phyloP scores from a whole-genome alignment of 768 basidiomycete genomes.

The Pisolithus marmoratus region DNA sequence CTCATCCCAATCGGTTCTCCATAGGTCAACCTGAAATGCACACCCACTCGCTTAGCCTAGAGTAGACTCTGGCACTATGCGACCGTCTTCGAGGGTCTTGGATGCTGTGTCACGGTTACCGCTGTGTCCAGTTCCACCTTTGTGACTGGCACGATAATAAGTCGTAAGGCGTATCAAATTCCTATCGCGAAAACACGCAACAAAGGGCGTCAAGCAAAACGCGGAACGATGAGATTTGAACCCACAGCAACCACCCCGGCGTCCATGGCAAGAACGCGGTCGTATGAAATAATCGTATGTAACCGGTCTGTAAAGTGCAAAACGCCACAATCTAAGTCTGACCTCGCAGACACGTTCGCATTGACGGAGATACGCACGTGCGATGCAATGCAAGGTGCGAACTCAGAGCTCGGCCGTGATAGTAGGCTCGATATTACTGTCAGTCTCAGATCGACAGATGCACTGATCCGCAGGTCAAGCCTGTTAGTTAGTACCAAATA shows the following conservation, averaged over 20 bases:
- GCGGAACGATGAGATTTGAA: not conserved
- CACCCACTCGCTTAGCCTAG: conserved; percentile 51
- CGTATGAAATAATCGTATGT: too few relatives aligned
- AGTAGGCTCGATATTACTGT: conserved; percentile 46
- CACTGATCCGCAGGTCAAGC: conserved; percentile 16
- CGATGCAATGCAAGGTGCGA: conserved; percentile 49
- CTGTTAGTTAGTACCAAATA: conserved; percentile 24
- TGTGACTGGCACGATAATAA: conserved; percentile 45
- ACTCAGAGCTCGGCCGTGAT: conserved; percentile 38
- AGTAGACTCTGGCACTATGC: conserved; percentile 63
- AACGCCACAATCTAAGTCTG: conserved; percentile 44
- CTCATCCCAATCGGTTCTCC: conserved; percentile 4
- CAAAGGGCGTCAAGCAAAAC: conserved; percentile 13
- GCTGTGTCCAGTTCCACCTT: conserved; percentile 46
- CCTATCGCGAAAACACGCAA: too few relatives aligned
- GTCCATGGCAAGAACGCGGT: conserved; percentile 64
- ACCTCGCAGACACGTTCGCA: not conserved
- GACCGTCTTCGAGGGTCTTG: conserved; percentile 46
- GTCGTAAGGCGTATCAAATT: conserved; percentile 52
- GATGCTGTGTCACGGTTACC: conserved; percentile 46
- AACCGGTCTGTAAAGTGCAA: too few relatives aligned
- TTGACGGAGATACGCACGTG: conserved; percentile 19
- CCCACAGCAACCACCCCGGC: conserved; percentile 52
- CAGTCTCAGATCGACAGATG: conserved; percentile 41
- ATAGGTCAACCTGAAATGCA: not conserved